phyloP scores from a whole-genome alignment of 441 rosid species.

The Capsella rubella region DNA sequence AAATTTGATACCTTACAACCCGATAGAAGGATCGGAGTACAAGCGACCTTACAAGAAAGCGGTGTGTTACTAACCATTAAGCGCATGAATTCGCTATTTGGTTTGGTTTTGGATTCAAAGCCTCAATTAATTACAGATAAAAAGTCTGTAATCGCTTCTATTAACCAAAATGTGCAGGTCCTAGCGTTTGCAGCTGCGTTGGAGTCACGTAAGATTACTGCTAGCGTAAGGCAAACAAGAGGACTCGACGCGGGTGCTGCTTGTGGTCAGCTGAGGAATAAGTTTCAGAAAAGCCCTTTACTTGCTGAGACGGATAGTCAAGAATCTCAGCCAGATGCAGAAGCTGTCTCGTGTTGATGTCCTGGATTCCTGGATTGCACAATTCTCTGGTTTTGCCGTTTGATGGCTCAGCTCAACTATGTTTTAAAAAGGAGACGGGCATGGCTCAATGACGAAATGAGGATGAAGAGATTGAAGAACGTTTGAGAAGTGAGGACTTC shows the following conservation, averaged over 20 bases:
- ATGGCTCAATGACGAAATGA: conserved; percentile 10
- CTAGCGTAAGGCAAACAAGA: conserved; percentile 79
- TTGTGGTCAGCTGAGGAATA: conserved; percentile 94
- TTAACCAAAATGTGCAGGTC: conserved; percentile 49
- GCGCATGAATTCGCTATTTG: neutral
- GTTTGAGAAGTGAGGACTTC: conserved; percentile 13
- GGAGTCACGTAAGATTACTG: conserved; percentile 81
- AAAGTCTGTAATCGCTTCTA: conserved; percentile 8
- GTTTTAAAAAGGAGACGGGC: conserved; percentile 16
- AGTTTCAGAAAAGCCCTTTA: conserved; percentile 88
- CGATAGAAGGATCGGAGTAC: conserved; percentile 86
- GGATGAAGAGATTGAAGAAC: conserved; percentile 23
- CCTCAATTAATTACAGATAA: neutral
- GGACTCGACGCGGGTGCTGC: conserved; percentile 98
- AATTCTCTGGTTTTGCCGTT: conserved; percentile 14
- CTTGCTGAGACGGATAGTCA: conserved; percentile 47
- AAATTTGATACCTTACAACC: conserved; percentile 92
- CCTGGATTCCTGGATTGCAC: neutral
- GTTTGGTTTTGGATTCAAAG: neutral
- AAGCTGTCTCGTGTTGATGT: conserved; percentile 57
- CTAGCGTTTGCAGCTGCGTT: conserved; percentile 71
- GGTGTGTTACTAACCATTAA: conserved; percentile 49
- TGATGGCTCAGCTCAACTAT: conserved; percentile 13
- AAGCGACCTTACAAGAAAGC: conserved; percentile 80
- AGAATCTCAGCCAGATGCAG: conserved; percentile 52